These are phyloP conservation scores for Saccharomycopsis phalli DNA, from an alignment of 1,139 yeast species.

Conservation along the genomic window DNA sequence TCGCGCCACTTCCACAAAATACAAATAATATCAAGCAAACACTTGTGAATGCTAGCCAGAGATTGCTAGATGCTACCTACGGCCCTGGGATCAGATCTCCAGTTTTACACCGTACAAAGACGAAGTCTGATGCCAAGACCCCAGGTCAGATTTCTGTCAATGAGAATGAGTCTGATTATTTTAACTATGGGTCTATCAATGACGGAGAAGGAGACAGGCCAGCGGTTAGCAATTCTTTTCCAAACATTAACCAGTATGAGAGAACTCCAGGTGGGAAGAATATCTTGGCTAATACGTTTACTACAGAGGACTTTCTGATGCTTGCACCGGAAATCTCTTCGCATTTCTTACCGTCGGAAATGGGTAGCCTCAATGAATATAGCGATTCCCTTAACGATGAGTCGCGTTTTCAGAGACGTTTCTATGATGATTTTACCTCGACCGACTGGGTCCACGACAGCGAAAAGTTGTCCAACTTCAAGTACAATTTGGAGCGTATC, in stretches of 20 bases:
- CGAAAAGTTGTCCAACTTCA: conserved; percentile 38
- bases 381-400: not conserved
- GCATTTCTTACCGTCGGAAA: conserved; percentile 12
- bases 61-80: conserved; percentile 10
- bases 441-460: conserved; percentile 58
- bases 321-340: conserved; percentile 8
- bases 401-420: conserved; percentile 27
- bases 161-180: conserved; percentile 1
- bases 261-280: not conserved
- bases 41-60: too few species aligned
- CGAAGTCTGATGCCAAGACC: not conserved
- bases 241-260: not conserved
- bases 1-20: too few species aligned
- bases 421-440: conserved; percentile 59
- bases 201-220: not conserved
- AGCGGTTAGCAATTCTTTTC: not conserved
- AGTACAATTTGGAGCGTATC: conserved; percentile 32
- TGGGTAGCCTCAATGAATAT: conserved; percentile 3
- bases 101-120: conserved; percentile 2
- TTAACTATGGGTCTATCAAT: conserved; percentile 6
- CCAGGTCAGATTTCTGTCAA: not conserved
- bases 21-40: too few species aligned
- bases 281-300: conserved; percentile 2
- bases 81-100: conserved; percentile 15
- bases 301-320: conserved; percentile 7